These are phyloP conservation scores for Rubia peregrina DNA, from an alignment of 305 asterid species.

Conservation along the genomic window DNA sequence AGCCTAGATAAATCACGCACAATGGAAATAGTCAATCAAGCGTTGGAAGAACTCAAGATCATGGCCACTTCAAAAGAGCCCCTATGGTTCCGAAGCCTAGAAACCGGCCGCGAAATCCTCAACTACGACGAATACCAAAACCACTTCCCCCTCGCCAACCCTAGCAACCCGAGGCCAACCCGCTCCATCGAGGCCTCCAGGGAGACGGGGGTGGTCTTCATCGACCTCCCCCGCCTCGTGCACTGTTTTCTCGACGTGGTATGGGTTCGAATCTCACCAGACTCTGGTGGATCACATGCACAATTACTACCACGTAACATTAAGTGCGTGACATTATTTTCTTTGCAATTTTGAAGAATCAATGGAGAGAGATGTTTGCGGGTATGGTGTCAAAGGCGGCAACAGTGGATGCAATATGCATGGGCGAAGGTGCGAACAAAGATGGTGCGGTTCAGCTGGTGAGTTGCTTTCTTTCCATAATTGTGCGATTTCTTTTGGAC, in stretches of 20 bases:
- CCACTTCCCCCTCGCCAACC: slow-evolving; percentile 27
- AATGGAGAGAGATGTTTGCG: slow-evolving; percentile 80
- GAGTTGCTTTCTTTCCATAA: slow-evolving; percentile 5
- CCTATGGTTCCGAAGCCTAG: slow-evolving; percentile 66
- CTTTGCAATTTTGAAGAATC: slow-evolving; percentile 34
- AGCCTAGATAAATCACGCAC: slow-evolving; percentile 40
- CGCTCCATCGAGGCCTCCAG: slow-evolving; percentile 74
- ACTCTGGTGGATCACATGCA: too few species aligned
- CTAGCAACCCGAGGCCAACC: slow-evolving; percentile 21
- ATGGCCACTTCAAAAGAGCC: slow-evolving; percentile 67
- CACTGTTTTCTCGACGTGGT: slow-evolving; percentile 74
- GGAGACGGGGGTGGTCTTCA: slow-evolving; percentile 48
- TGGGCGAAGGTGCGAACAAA: slow-evolving; percentile 51
- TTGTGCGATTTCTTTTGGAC: too few species aligned
- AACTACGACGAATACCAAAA: slow-evolving; percentile 73
- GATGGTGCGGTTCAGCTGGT: slow-evolving; percentile 75
- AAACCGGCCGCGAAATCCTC: slow-evolving; percentile 79
- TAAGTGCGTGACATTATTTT: too few species aligned
- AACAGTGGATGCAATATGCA: slow-evolving; percentile 49
- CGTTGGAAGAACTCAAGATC: slow-evolving; percentile 49
- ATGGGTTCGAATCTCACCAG: slow-evolving; percentile 5
- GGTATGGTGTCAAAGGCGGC: slow-evolving; percentile 65
- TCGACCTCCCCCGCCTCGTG: slow-evolving; percentile 59
- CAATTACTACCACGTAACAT: too few species aligned
- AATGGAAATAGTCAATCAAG: slow-evolving; percentile 40